A percentile compares a stretch with the other conserved stretches of the same genome.
Evolutionary conservation across 768 basidiomycete species (phyloP).

Genomic region (Lentinula sp.): DNA sequence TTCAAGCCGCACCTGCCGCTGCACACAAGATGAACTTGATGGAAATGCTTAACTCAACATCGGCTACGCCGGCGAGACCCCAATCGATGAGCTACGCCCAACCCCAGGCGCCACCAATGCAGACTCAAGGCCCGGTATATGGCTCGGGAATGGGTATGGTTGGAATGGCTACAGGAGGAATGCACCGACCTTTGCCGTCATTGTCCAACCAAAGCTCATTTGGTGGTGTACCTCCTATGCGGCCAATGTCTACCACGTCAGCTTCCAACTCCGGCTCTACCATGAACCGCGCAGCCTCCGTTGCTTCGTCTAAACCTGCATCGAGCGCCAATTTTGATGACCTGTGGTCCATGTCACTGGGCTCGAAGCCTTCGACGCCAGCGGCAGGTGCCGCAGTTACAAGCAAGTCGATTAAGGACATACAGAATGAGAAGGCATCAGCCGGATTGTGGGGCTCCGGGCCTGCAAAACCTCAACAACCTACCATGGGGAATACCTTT

Average conservation of each 20-base stretch:
- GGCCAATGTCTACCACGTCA: slow-evolving; percentile 14
- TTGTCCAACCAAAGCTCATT: slow-evolving; percentile 26
- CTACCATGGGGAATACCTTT: slow-evolving; percentile 16
- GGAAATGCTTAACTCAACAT: slow-evolving; percentile 38
- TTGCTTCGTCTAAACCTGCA: slow-evolving; percentile 21
- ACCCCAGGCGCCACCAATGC: not conserved
- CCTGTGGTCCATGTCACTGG: slow-evolving; percentile 83
- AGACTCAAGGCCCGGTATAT: slow-evolving; percentile 7
- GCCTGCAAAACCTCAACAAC: slow-evolving; percentile 8
- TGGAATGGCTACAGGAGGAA: slow-evolving; percentile 13
- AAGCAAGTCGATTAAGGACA: slow-evolving; percentile 7
- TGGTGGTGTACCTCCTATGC: slow-evolving; percentile 23
- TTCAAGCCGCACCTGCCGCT: slow-evolving; percentile 20
- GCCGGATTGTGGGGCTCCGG: slow-evolving; percentile 71
- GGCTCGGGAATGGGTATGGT: slow-evolving; percentile 18
- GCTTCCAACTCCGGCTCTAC: slow-evolving; percentile 13
- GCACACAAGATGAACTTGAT: slow-evolving; percentile 42
- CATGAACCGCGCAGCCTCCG: slow-evolving; percentile 9
- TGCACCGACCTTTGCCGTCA: slow-evolving; percentile 32
- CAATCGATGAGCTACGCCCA: slow-evolving; percentile 15
- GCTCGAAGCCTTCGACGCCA: slow-evolving; percentile 28
- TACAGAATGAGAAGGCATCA: slow-evolving; percentile 21
- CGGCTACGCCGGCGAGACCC: slow-evolving; percentile 23
- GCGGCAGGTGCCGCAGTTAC: slow-evolving; percentile 7
- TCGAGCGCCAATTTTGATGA: slow-evolving; percentile 74